These are phyloP conservation scores for Myriangium duriaei DNA, from an alignment of 2,329 filamentous ascomycete genomes.

Conservation along the genomic window DNA sequence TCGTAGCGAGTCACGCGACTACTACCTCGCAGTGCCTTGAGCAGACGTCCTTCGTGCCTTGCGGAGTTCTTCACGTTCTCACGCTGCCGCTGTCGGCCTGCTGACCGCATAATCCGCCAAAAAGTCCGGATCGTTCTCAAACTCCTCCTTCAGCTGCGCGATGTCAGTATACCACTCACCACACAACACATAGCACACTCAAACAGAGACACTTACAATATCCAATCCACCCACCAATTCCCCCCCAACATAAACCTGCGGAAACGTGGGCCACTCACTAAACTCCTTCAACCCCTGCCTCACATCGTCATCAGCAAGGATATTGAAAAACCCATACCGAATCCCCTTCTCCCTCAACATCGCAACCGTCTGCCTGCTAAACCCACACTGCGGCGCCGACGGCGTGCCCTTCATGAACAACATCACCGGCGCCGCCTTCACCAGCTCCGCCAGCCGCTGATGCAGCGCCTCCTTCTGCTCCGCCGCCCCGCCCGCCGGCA, in stretches of 20 bases:
- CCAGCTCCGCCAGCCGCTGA: slow-evolving; percentile 66
- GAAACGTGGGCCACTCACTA: slow-evolving; percentile 97
- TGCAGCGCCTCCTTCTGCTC: slow-evolving; percentile 69
- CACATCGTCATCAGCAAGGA: slow-evolving; percentile 92
- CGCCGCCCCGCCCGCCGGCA: slow-evolving; percentile 25
- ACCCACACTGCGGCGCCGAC: slow-evolving; percentile 76
- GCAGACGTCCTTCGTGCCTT: too few relatives aligned
- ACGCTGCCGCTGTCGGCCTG: slow-evolving; percentile 16
- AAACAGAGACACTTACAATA: slow-evolving; percentile 65
- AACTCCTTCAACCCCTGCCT: slow-evolving; percentile 92
- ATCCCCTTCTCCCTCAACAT: slow-evolving; percentile 81
- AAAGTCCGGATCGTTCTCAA: slow-evolving; percentile 72
- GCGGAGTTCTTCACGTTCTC: too few relatives aligned
- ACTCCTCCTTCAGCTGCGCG: slow-evolving; percentile 77
- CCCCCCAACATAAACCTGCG: slow-evolving; percentile 83
- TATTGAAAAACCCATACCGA: slow-evolving; percentile 98
- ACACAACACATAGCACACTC: too few relatives aligned
- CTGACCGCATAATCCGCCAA: slow-evolving; percentile 55
- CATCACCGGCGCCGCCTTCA: slow-evolving; percentile 95
- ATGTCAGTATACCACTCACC: slow-evolving; percentile 21
- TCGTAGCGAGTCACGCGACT: too few relatives aligned
- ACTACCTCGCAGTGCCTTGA: too few relatives aligned
- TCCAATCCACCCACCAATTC: slow-evolving; percentile 88
- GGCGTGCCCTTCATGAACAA: slow-evolving; percentile 98
- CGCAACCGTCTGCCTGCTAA: slow-evolving; percentile 78